These are phyloP conservation scores for Ascochyta pisi DNA, from an alignment of 2,329 filamentous ascomycete genomes.

Conservation along the genomic window DNA sequence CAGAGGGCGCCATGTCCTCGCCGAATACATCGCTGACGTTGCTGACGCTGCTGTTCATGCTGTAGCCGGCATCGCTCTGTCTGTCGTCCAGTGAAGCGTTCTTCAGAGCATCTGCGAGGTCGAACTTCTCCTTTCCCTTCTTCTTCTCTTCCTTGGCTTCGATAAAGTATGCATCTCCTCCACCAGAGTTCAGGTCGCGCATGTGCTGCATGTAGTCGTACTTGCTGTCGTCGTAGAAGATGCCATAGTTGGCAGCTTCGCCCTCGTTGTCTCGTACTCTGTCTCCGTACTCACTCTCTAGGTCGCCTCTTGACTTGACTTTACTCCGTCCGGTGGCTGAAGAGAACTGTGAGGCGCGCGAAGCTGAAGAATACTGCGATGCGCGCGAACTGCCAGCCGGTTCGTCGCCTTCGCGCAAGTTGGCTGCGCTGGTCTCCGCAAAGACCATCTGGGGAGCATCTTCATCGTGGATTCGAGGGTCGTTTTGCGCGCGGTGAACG, in stretches of 20 bases:
- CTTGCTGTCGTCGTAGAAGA: constrained; percentile 92
- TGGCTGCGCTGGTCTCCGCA: constrained; percentile 65
- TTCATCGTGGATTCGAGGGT: constrained; percentile 93
- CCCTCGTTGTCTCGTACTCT: constrained; percentile 87
- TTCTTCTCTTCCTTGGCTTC: constrained; percentile 73
- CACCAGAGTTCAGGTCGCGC: constrained; percentile 74
- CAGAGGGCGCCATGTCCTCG: constrained; percentile 77
- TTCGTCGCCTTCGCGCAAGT: constrained; percentile 39
- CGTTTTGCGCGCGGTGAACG: constrained; percentile 95
- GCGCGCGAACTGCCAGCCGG: constrained; percentile 55
- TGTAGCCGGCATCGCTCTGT: constrained; percentile 53
- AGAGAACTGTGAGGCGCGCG: constrained; percentile 12
- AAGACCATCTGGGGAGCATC: constrained; percentile 90
- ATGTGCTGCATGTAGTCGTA: constrained; percentile 99
- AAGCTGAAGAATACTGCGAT: constrained; percentile 51
- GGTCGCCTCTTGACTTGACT: constrained; percentile 74
- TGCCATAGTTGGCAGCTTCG: constrained; percentile 90
- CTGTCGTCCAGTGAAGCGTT: constrained; percentile 53
- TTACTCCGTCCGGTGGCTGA: constrained; percentile 52
- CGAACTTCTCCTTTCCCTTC: constrained; percentile 73
- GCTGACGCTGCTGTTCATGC: constrained; percentile 50
- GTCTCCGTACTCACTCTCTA: constrained; percentile 75
- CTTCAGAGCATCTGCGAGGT: constrained; percentile 81
- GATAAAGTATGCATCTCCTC: constrained; percentile 80
- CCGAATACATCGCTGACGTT: constrained; percentile 66